These are phyloP conservation scores for Verbena officinalis DNA, from an alignment of 257 asterid genomes.

Conservation along the genomic window DNA sequence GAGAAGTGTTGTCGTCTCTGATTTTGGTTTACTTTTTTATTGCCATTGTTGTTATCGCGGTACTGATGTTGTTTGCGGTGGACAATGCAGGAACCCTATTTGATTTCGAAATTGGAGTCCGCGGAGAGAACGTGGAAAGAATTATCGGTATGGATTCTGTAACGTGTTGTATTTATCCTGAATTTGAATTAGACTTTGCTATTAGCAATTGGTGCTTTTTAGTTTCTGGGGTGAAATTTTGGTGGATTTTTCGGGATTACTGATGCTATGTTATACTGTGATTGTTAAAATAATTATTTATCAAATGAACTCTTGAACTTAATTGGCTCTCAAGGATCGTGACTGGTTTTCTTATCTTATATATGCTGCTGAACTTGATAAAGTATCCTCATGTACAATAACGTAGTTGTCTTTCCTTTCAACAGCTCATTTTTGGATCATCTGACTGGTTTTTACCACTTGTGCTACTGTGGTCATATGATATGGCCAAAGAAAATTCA, in stretches of 20 bases:
- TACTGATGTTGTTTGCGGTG: slow-evolving; percentile 27
- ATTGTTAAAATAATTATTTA: slow-evolving; percentile 7
- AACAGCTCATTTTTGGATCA: neutral
- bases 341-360: neutral
- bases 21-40: neutral
- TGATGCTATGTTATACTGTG: neutral
- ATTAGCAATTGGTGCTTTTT: neutral
- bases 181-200: slow-evolving; percentile 9
- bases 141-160: slow-evolving; percentile 66
- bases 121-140: slow-evolving; percentile 97
- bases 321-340: slow-evolving; percentile 10
- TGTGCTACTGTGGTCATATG: neutral
- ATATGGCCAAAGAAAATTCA: neutral
- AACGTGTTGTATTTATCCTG: neutral
- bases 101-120: slow-evolving; percentile 86
- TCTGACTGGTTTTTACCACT: neutral
- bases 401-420: neutral
- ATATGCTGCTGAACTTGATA: neutral
- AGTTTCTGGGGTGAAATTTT: neutral
- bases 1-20: neutral
- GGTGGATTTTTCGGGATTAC: neutral
- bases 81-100: slow-evolving; percentile 78
- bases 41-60: neutral
- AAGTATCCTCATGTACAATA: neutral
- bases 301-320: neutral